These are phyloP conservation scores for Hypoxylon crocopeplum DNA, from an alignment of 495 filamentous ascomycete species.

Conservation along the genomic window DNA sequence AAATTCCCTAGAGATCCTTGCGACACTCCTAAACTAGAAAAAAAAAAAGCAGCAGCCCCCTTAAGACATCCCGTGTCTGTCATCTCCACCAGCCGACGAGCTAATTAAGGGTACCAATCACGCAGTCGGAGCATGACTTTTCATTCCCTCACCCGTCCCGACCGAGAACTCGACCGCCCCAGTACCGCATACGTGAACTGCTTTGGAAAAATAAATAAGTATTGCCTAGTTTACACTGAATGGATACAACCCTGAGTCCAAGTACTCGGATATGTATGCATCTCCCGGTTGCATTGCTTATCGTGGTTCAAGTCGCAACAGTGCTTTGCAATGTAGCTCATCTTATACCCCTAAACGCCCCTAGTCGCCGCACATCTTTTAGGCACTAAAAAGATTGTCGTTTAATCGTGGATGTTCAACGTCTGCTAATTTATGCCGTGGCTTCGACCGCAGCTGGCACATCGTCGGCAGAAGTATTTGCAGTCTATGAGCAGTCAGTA, in stretches of 20 bases:
- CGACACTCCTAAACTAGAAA: slow-evolving; percentile 24
- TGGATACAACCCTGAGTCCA: slow-evolving; percentile 29
- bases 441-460: slow-evolving; percentile 22
- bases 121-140: slow-evolving; percentile 21
- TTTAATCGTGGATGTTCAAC: slow-evolving; percentile 9
- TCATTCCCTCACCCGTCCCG: slow-evolving; percentile 7
- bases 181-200: slow-evolving; percentile 14
- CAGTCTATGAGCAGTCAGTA: slow-evolving; percentile 19
- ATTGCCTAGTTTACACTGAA: slow-evolving; percentile 42
- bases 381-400: slow-evolving; percentile 8
- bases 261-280: slow-evolving; percentile 26
- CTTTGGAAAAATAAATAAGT: slow-evolving; percentile 24
- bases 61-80: slow-evolving; percentile 17
- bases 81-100: slow-evolving; percentile 24
- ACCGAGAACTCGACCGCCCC: slow-evolving; percentile 25
- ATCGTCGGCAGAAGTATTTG: slow-evolving; percentile 14
- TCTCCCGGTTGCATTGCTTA: slow-evolving; percentile 12
- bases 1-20: slow-evolving; percentile 33
- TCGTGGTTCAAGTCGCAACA: slow-evolving; percentile 3
- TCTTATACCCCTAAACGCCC: slow-evolving; percentile 36
- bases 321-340: slow-evolving; percentile 14
- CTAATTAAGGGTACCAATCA: slow-evolving; percentile 29
- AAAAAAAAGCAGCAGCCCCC: slow-evolving; percentile 13
- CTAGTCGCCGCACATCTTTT: slow-evolving; percentile 14
- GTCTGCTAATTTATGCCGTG: slow-evolving; percentile 23